phyloP scores from a whole-genome alignment of 345 rosid genomes.

The Rhizophora apiculata region DNA sequence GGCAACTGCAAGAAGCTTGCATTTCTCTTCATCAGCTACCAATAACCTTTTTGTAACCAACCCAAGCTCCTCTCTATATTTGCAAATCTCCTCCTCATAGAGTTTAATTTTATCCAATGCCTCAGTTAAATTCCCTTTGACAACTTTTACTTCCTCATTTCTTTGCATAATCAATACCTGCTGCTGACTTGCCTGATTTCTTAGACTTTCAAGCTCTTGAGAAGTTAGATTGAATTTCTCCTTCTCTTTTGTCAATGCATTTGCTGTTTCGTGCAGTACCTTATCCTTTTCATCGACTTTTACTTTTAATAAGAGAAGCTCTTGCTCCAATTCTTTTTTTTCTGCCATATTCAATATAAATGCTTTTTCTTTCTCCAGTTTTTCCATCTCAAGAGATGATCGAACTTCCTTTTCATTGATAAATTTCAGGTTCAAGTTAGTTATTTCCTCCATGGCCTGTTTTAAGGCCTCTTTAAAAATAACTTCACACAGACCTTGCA shows the following conservation, averaged over 20 bases:
- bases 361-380: constrained; percentile 43
- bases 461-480: constrained; percentile 47
- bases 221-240: constrained; percentile 32
- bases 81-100: constrained; percentile 30
- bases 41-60: constrained; percentile 29
- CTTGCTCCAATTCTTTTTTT: constrained; percentile 49
- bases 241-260: constrained; percentile 43
- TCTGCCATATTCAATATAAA: constrained; percentile 37
- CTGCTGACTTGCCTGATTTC: constrained; percentile 38
- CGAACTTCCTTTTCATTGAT: constrained; percentile 34
- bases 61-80: constrained; percentile 36
- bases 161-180: constrained; percentile 29
- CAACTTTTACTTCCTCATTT: constrained; percentile 26
- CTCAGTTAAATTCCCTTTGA: constrained; percentile 33
- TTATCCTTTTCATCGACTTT: constrained; percentile 48
- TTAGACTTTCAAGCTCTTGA: constrained; percentile 39
- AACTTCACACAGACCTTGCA: constrained; percentile 40
- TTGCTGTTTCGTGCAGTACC: constrained; percentile 35
- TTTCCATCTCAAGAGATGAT: constrained; percentile 30
- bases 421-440: constrained; percentile 34
- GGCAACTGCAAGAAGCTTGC: constrained; percentile 26
- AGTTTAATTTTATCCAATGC: constrained; percentile 39
- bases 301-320: constrained; percentile 29
- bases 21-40: constrained; percentile 42
- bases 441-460: constrained; percentile 56